Evolutionary conservation across 2,329 filamentous ascomycete genomes (phyloP), one percentile per base, ranked within the genome.

Genomic region (Fusarium subglutinans): DNA sequence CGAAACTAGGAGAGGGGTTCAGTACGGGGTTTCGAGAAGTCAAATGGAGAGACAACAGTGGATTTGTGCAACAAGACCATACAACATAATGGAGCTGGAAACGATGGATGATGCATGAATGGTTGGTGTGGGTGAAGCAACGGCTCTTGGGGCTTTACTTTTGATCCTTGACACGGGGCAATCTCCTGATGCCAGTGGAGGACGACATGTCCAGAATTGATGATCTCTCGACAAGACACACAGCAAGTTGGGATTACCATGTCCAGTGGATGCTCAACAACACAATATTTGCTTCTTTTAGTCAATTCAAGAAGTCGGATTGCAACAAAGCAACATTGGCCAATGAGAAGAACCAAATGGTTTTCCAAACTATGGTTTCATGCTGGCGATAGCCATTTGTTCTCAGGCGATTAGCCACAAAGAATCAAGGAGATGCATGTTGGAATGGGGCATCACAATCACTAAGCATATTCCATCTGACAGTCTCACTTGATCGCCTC

Each of bases 11-110:
- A 57, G 69, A 68, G 66, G 66, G 65, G 69, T 44, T 28, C 33
- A 57, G 45, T 50, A 55, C 55, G 41, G 67, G 33, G 57, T 50
- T 65, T 64, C n/a, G 45, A 59, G 59, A 71, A 62, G 64, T 66
- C 56, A 61, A 69, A 59, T 60, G 48, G 63, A 68, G 66, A 76
- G 69, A 77, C 69, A 72, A 38, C 56, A 63, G 70, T 77, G 76
- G 73, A 76, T 53, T 67, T 66, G 72, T 72, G 69, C 55, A 57
- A 76, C 76, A 43, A 68, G 51, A 51, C 57, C 51, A 65, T 56
- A 60, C 51, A 48, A 45, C n/a, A 48, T 38, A 57, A 64, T 37
- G 63, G 57, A 72, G 54, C 61, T 44, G 38, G 59, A 61, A 45
- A 54, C 44, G 33, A 63, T 56, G 54, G 22, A 50, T 44, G 62